phyloP scores from a whole-genome alignment of 2,329 filamentous ascomycete species.

The Ceratocystis colombiana region DNA sequence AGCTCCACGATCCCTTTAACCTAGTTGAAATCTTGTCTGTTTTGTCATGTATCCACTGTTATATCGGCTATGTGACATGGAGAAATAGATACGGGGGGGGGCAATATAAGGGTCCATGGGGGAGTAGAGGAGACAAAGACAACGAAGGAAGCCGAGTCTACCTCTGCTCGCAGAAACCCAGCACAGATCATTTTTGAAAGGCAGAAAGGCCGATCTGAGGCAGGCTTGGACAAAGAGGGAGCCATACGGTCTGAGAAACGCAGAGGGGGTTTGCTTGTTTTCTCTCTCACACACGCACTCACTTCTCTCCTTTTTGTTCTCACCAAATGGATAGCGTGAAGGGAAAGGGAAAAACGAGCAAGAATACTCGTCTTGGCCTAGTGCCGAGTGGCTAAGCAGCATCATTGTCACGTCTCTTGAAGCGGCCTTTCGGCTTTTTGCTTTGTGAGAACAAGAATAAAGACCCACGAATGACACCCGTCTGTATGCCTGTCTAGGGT shows the following conservation, averaged over 20 bases:
- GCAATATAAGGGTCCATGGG: not conserved
- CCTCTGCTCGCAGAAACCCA: not conserved
- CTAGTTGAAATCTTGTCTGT: conserved; percentile 1
- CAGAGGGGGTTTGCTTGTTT: too few relatives aligned
- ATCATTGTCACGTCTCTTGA: too few relatives aligned
- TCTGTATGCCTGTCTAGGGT: too few relatives aligned
- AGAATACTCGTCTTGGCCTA: too few relatives aligned
- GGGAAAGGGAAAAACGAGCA: too few relatives aligned
- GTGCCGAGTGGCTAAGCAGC: too few relatives aligned
- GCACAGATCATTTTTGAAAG: not conserved
- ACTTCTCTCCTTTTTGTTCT: too few relatives aligned
- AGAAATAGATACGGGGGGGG: not conserved
- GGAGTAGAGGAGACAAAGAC: not conserved
- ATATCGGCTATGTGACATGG: conserved; percentile 7
- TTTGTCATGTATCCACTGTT: not conserved
- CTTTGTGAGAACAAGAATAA: too few relatives aligned
- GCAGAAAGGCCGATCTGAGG: conserved; percentile 2
- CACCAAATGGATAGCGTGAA: too few relatives aligned
- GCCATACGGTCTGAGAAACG: not conserved
- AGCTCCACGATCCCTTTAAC: not conserved
- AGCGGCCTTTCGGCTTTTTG: too few relatives aligned
- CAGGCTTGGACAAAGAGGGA: not conserved
- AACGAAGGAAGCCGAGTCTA: not conserved
- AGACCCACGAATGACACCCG: too few relatives aligned
- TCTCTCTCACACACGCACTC: too few relatives aligned